Percentiles rank a stretch among this genome's conserved stretches.
phyloP scores from a whole-genome alignment of 495 filamentous ascomycete genomes.

The Penicillium angulare region DNA sequence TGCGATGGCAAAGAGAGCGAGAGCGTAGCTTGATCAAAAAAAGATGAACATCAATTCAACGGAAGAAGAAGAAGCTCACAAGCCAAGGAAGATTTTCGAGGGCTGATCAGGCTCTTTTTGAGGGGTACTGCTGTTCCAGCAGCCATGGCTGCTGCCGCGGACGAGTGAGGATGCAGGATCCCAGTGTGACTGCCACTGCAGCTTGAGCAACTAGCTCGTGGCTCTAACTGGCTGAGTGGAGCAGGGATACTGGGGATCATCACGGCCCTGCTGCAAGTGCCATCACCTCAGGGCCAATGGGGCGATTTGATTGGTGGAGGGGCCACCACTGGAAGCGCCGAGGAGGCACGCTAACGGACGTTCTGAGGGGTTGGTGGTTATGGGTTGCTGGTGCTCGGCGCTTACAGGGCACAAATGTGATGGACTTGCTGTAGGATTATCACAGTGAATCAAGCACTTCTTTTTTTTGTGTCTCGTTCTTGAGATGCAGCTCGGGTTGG shows the following conservation, averaged over 20 bases:
- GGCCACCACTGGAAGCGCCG: slow-evolving; percentile 18
- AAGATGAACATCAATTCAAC: slow-evolving; percentile 1
- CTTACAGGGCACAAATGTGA: slow-evolving; percentile 9
- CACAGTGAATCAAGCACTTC: not conserved
- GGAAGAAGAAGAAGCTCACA: slow-evolving; percentile 4
- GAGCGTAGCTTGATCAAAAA: not conserved
- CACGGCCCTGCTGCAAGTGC: slow-evolving; percentile 21
- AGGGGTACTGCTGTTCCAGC: slow-evolving; percentile 24
- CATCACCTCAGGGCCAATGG: slow-evolving; percentile 8
- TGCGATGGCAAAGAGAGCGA: too few relatives aligned
- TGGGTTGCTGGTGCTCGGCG: slow-evolving; percentile 4
- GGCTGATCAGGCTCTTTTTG: slow-evolving; percentile 36
- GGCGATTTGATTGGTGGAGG: slow-evolving; percentile 14
- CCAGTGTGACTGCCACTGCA: slow-evolving; percentile 40
- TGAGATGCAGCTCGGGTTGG: slow-evolving; percentile 1
- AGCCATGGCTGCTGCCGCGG: slow-evolving; percentile 16
- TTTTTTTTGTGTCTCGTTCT: not conserved
- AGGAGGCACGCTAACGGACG: slow-evolving; percentile 14
- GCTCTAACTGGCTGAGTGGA: slow-evolving; percentile 8
- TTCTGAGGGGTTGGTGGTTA: slow-evolving; percentile 7
- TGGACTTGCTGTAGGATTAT: not conserved
- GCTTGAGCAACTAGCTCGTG: slow-evolving; percentile 15
- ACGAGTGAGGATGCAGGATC: slow-evolving; percentile 35
- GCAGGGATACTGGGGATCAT: slow-evolving; percentile 30
- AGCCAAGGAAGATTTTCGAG: slow-evolving; percentile 28